phyloP scores from a whole-genome alignment of 148 eudicot genomes.

The Amaranthus cruentus region DNA sequence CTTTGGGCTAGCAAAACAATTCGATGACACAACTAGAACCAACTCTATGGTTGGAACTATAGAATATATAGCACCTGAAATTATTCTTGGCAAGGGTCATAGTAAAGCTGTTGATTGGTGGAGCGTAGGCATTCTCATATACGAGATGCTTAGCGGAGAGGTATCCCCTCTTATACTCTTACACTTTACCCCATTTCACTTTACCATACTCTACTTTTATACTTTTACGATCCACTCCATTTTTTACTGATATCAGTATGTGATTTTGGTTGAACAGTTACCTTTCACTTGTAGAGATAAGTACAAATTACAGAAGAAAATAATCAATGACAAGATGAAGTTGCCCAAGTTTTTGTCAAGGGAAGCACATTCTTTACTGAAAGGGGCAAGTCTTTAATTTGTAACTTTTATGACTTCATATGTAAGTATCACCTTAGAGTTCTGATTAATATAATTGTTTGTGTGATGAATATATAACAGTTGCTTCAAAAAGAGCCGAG shows the following conservation, averaged over 20 bases:
- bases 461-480: conserved; percentile 16
- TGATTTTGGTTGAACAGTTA: conserved; percentile 43
- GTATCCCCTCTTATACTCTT: conserved; percentile 13
- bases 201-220: not conserved
- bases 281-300: conserved; percentile 69
- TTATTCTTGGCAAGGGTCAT: conserved; percentile 50
- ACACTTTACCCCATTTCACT: not conserved
- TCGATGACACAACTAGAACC: conserved; percentile 33
- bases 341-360: conserved; percentile 66
- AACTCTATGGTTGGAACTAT: conserved; percentile 51
- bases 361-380: conserved; percentile 75
- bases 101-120: conserved; percentile 54
- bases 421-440: not conserved
- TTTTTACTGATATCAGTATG: not conserved
- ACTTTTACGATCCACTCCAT: not conserved
- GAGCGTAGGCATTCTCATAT: conserved; percentile 50
- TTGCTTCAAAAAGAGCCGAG: conserved; percentile 41
- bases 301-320: conserved; percentile 68
- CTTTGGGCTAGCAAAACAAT: conserved; percentile 55
- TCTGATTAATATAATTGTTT: not conserved
- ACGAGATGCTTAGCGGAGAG: conserved; percentile 56
- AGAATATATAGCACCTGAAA: conserved; percentile 58
- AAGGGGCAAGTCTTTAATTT: conserved; percentile 48
- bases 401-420: not conserved
- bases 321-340: conserved; percentile 76